These are phyloP conservation scores for Saturnispora ahearnii DNA, from an alignment of 805 yeast genomes.

Conservation along the genomic window DNA sequence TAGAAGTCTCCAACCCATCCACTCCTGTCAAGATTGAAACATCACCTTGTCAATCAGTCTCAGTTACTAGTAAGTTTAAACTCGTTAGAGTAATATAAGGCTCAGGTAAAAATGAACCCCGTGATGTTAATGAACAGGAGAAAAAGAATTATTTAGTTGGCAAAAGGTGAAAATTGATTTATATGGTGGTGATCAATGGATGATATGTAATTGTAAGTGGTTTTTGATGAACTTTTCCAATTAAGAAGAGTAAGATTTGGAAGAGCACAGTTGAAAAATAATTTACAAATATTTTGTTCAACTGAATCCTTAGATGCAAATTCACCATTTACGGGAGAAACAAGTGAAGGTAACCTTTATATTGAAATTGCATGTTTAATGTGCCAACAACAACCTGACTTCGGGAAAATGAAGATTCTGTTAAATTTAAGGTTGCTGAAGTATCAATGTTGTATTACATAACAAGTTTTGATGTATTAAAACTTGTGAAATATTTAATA, in stretches of 20 bases:
- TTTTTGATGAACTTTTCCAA: neutral
- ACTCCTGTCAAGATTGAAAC: neutral
- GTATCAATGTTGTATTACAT: slow-evolving; percentile 36
- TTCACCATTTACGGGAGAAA: neutral
- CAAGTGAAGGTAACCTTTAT: neutral
- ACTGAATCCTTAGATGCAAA: neutral
- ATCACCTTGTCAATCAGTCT: neutral
- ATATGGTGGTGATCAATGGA: neutral
- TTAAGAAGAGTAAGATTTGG: slow-evolving; percentile 1
- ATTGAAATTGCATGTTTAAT: slow-evolving; percentile 55
- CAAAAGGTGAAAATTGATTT: neutral
- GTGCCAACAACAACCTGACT: slow-evolving; percentile 26
- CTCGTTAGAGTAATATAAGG: neutral
- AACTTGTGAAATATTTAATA: slow-evolving; percentile 52
- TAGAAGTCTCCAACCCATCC: neutral
- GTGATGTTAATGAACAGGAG: neutral
- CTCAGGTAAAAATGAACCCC: neutral
- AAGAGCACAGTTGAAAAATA: neutral
- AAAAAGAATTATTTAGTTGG: neutral
- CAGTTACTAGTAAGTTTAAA: neutral
- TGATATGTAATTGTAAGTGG: neutral
- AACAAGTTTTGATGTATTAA: slow-evolving; percentile 60
- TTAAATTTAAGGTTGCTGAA: neutral
- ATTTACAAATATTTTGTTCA: neutral
- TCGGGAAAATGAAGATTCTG: slow-evolving; percentile 17